Conservation (phyloP, 805 yeast species). For the Starmera caribaea region DNA sequence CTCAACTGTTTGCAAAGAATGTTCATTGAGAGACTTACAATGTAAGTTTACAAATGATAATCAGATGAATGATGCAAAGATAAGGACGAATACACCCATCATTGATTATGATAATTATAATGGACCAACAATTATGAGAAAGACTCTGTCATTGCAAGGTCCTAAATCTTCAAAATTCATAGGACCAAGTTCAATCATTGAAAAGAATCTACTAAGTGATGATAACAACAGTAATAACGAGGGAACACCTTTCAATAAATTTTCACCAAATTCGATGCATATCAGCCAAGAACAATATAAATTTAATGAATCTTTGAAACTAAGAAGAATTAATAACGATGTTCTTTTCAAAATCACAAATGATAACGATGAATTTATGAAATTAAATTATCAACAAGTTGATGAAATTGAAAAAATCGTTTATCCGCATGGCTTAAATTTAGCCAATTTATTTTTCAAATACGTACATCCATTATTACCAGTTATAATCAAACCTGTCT, state of each 20-base stretch:
- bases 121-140: constrained; percentile 20
- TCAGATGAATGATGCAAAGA: constrained; percentile 4
- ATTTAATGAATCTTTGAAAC: constrained; percentile 6
- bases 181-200: constrained; percentile 18
- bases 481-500: constrained; percentile 16
- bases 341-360: constrained; percentile 15
- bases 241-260: constrained; percentile 4
- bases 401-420: constrained; percentile 20
- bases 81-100: constrained; percentile 16
- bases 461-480: constrained; percentile 20
- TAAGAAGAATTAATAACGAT: constrained; percentile 16
- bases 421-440: constrained; percentile 12
- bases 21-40: constrained; percentile 14
- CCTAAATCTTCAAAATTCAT: constrained; percentile 18
- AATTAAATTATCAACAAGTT: constrained; percentile 16
- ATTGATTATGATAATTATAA: constrained; percentile 18
- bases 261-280: too few species aligned
- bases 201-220: constrained; percentile 14
- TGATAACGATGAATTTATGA: constrained; percentile 18
- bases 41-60: constrained; percentile 14
- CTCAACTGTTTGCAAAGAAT: constrained; percentile 13
- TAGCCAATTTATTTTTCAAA: constrained; percentile 16
- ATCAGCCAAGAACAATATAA: constrained; percentile 10
- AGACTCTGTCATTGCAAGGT: constrained; percentile 18
- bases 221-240: not conserved